A percentile compares a stretch with the other conserved stretches of the same genome.
Evolutionary conservation across 495 filamentous ascomycete genomes (phyloP).

Genomic region (Bathelium albidoporum): DNA sequence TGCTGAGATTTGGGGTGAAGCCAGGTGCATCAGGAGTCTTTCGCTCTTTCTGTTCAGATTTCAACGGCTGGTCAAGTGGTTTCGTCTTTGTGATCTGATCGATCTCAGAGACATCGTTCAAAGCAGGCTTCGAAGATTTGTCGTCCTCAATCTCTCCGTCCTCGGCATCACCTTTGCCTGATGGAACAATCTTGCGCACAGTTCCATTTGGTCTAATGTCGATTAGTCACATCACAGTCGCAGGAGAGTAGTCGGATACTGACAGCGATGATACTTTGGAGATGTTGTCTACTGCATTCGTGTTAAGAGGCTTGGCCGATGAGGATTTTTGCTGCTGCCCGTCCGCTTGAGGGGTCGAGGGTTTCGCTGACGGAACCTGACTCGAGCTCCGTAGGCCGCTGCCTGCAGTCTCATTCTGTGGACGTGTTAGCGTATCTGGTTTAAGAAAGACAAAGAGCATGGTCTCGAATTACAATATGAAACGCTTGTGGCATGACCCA

Average conservation of each 20-base stretch:
- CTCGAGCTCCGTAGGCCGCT: slow-evolving; percentile 10
- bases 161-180: slow-evolving; percentile 20
- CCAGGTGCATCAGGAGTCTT: not conserved
- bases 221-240: slow-evolving; percentile 9
- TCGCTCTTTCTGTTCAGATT: not conserved
- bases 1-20: not conserved
- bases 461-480: slow-evolving; percentile 25
- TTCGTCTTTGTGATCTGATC: slow-evolving; percentile 10
- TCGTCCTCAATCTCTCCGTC: slow-evolving; percentile 33
- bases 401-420: slow-evolving; percentile 9
- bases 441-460: slow-evolving; percentile 11
- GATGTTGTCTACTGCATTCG: slow-evolving; percentile 24
- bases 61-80: not conserved
- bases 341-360: slow-evolving; percentile 19
- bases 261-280: slow-evolving; percentile 14
- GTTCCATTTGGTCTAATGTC: slow-evolving; percentile 12
- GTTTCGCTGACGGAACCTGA: slow-evolving; percentile 14
- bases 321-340: not conserved
- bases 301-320: slow-evolving; percentile 19
- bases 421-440: slow-evolving; percentile 6
- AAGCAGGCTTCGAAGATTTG: slow-evolving; percentile 6
- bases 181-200: slow-evolving; percentile 1
- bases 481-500: slow-evolving; percentile 87
- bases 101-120: slow-evolving; percentile 7
- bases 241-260: slow-evolving; percentile 5